Conservation (phyloP, 1,284 basidiomycete genomes). For the Kalmanozyma brasiliensis region DNA sequence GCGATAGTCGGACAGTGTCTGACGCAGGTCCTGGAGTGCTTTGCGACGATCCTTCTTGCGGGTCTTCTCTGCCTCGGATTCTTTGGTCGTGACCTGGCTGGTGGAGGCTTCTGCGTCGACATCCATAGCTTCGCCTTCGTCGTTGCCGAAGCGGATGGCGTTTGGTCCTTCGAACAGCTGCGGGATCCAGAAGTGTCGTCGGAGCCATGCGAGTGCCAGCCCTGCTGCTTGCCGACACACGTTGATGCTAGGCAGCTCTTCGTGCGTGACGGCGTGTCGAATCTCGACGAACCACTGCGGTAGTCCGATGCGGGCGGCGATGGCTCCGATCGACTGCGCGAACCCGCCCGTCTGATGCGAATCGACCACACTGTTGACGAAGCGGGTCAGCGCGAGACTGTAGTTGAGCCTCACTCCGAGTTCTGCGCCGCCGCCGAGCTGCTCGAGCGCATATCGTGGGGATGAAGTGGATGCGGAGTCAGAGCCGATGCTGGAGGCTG, state of each 20-base stretch:
- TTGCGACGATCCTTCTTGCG: constrained; percentile 20
- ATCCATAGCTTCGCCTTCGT: constrained; percentile 1
- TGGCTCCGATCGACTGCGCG: constrained; percentile 87
- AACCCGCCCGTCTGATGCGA: constrained; percentile 82
- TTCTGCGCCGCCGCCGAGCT: constrained; percentile 41
- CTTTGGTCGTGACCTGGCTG: background rate
- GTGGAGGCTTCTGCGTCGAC: constrained; percentile 19
- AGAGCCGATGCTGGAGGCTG: constrained; percentile 1
- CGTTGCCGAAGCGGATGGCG: constrained; percentile 2
- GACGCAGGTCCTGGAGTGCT: constrained; percentile 27
- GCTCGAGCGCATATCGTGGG: constrained; percentile 32
- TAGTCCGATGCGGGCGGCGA: constrained; percentile 85
- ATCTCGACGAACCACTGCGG: constrained; percentile 93
- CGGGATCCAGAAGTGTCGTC: constrained; percentile 55
- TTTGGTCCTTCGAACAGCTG: constrained; percentile 33
- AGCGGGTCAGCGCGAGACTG: constrained; percentile 67
- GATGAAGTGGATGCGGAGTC: constrained; percentile 1
- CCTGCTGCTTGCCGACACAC: constrained; percentile 80
- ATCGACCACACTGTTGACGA: constrained; percentile 87
- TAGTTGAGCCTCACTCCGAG: constrained; percentile 51
- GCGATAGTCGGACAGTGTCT: constrained; percentile 48
- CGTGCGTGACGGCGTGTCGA: constrained; percentile 93
- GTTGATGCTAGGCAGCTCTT: constrained; percentile 87
- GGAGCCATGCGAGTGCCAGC: constrained; percentile 59
- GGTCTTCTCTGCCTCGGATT: constrained; percentile 10